Percentiles rank a stretch among this genome's conserved stretches.
Conservation (phyloP, 805 yeast genomes). For the Maudiozyma bulderi region DNA sequence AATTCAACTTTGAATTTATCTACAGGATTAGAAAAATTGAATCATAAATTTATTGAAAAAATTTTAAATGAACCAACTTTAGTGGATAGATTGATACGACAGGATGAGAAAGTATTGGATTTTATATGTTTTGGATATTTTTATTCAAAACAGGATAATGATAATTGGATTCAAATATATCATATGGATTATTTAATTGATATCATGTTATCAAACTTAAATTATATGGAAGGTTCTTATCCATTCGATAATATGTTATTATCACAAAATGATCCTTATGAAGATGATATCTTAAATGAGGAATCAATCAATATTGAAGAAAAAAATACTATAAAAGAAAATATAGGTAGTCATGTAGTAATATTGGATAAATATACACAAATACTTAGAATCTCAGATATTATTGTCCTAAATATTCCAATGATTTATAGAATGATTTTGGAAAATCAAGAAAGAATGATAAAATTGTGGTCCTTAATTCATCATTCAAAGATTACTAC, state of each 20-base stretch:
- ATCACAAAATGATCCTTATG: background rate
- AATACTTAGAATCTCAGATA: conserved; percentile 48
- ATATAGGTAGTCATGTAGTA: background rate
- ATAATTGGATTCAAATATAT: conserved; percentile 11
- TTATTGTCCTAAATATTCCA: conserved; percentile 85
- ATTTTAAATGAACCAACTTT: conserved; percentile 32
- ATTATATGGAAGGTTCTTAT: conserved; percentile 8
- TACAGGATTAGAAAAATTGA: too few species aligned
- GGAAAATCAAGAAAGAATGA: conserved; percentile 54
- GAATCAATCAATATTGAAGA: background rate
- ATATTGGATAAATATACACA: conserved; percentile 11
- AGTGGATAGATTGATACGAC: conserved; percentile 29
- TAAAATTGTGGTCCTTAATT: conserved; percentile 69
- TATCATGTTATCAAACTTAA: conserved; percentile 19
- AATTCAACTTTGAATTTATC: background rate
- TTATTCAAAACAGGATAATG: conserved; percentile 10
- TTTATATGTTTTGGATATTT: conserved; percentile 40
- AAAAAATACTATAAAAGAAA: background rate
- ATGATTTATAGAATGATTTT: conserved; percentile 80
- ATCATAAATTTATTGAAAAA: conserved; percentile 26
- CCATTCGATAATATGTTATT: background rate
- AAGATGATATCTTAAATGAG: background rate
- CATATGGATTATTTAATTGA: conserved; percentile 27
- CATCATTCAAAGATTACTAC: conserved; percentile 46
- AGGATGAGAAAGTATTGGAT: conserved; percentile 36